Percentiles rank a stretch among this genome's conserved stretches.
These are phyloP conservation scores for Gossypium raimondii DNA, from an alignment of 345 rosid species.

Conservation along the genomic window DNA sequence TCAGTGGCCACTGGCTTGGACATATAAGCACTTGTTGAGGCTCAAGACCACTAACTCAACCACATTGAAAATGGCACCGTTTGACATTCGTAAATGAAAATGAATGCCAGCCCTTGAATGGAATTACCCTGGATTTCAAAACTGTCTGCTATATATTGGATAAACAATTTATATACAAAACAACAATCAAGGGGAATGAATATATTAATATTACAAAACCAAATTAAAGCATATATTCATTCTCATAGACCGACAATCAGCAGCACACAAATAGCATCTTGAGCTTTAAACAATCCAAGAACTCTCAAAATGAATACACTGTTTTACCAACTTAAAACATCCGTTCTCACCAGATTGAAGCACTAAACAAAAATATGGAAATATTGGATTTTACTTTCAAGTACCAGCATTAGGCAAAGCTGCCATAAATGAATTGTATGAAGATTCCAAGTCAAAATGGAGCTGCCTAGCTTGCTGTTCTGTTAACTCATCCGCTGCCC, in stretches of 20 bases:
- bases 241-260: slow-evolving; percentile 6
- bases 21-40: slow-evolving; percentile 77
- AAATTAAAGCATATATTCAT: slow-evolving; percentile 2
- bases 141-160: background rate
- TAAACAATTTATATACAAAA: too few relatives aligned
- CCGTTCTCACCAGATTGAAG: background rate
- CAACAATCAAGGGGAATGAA: slow-evolving; percentile 3
- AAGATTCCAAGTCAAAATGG: slow-evolving; percentile 88
- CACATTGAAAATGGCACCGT: slow-evolving; percentile 69
- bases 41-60: slow-evolving; percentile 79
- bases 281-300: slow-evolving; percentile 13
- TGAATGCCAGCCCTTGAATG: background rate
- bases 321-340: slow-evolving; percentile 12
- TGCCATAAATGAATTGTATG: slow-evolving; percentile 95
- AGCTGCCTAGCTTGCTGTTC: slow-evolving; percentile 95
- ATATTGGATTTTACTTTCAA: slow-evolving; percentile 19
- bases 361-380: background rate
- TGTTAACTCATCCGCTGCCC: slow-evolving; percentile 88
- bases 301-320: slow-evolving; percentile 18
- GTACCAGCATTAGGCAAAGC: slow-evolving; percentile 84
- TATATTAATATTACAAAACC: slow-evolving; percentile 7
- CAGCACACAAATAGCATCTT: slow-evolving; percentile 7
- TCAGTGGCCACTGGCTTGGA: slow-evolving; percentile 74
- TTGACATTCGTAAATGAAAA: background rate
- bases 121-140: background rate